These are phyloP conservation scores for Sistotremastrum niveocremeum DNA, from an alignment of 768 basidiomycete genomes.

Conservation along the genomic window DNA sequence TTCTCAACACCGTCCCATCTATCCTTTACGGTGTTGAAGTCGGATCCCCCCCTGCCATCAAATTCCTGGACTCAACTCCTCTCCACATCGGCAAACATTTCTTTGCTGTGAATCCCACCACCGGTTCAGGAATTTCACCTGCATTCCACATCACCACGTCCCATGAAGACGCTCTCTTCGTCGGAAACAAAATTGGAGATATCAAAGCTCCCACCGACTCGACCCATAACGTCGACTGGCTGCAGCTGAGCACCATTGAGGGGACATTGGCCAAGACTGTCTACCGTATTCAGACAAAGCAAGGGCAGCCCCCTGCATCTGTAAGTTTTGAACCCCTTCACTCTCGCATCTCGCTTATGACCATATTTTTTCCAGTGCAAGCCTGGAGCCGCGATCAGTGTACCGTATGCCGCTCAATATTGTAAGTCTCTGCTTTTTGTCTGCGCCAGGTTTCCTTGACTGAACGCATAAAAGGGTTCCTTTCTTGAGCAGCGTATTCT, in stretches of 20 bases:
- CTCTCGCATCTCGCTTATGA: no score
- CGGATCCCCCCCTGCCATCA: background rate
- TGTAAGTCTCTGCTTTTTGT: no score
- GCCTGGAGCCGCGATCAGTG: no score
- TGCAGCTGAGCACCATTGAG: slow-evolving; percentile 3
- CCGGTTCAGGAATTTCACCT: slow-evolving; percentile 8
- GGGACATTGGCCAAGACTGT: slow-evolving; percentile 5
- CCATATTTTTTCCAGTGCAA: no score
- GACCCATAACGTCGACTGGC: slow-evolving; percentile 15
- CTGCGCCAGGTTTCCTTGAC: no score
- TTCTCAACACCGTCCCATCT: background rate
- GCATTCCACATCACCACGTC: slow-evolving; percentile 10
- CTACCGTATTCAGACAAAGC: slow-evolving; percentile 5
- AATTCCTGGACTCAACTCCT: background rate
- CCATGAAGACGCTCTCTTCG: slow-evolving; percentile 1
- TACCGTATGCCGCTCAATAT: no score
- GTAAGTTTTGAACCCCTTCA: background rate
- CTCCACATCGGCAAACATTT: slow-evolving; percentile 12
- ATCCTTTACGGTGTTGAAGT: background rate
- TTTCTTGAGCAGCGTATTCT: no score
- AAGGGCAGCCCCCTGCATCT: slow-evolving; percentile 8
- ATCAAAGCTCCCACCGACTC: slow-evolving; percentile 4
- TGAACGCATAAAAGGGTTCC: no score
- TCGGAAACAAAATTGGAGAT: slow-evolving; percentile 1
- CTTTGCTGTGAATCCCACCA: slow-evolving; percentile 12